Evolutionary conservation across 306 rosid species (phyloP).

Genomic region (Benincasa hispida): DNA sequence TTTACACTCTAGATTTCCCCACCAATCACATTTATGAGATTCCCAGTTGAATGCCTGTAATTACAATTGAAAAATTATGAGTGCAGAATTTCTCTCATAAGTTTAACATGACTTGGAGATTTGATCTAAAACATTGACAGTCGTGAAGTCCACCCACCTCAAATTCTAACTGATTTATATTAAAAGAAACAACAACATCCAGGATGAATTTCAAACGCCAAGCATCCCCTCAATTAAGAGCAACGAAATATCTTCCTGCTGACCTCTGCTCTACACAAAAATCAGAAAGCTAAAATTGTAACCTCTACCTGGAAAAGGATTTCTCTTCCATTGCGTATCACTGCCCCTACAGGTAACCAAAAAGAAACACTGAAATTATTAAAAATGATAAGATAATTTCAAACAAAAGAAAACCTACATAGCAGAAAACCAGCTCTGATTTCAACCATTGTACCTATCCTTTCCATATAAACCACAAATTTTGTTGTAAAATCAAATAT

Average conservation of each 20-base stretch:
- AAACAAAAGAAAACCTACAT: background rate
- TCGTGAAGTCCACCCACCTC: too few relatives aligned
- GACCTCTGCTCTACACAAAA: background rate
- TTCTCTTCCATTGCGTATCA: conserved; percentile 58
- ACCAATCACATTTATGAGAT: conserved; percentile 74
- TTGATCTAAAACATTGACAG: background rate
- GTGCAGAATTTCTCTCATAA: background rate
- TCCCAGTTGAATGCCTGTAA: conserved; percentile 91
- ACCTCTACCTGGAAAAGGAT: conserved; percentile 62
- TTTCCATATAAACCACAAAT: background rate
- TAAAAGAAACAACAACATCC: too few relatives aligned
- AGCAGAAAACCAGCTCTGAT: background rate
- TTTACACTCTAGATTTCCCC: conserved; percentile 57
- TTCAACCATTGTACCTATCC: background rate
- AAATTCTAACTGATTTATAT: too few relatives aligned
- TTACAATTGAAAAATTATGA: conserved; percentile 9
- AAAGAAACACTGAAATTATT: conserved; percentile 3
- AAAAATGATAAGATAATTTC: background rate
- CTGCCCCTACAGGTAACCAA: conserved; percentile 29
- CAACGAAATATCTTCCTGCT: background rate
- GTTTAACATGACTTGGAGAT: background rate
- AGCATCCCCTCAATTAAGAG: background rate
- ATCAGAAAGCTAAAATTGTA: background rate
- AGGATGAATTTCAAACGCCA: too few relatives aligned
- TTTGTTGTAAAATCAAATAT: background rate